Evolutionary conservation across 352 stramenopile species (phyloP).

Genomic region (Pythium brassicae): DNA sequence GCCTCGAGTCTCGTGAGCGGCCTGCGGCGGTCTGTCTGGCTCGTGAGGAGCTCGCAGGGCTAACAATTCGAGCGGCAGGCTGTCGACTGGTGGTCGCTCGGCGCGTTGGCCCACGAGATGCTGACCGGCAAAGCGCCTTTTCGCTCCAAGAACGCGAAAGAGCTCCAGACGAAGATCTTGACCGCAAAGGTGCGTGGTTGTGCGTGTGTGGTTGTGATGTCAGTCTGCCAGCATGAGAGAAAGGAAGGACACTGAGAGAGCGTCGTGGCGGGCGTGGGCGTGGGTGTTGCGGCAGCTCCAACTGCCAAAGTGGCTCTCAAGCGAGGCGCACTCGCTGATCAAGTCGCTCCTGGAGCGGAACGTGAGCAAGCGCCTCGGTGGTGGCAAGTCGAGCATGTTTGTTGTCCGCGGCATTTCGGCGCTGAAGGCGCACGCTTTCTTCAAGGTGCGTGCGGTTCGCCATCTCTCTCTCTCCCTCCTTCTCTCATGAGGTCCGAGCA

Average conservation of each 20-base stretch:
- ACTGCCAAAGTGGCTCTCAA: conserved; percentile 78
- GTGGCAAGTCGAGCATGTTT: conserved; percentile 96
- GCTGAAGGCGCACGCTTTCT: conserved; percentile 94
- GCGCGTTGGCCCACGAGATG: conserved; percentile 79
- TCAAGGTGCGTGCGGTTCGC: conserved; percentile 66
- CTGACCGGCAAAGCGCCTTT: conserved; percentile 71
- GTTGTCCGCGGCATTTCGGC: conserved; percentile 94
- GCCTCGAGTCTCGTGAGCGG: not conserved
- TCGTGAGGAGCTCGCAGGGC: not conserved
- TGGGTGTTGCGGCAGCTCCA: conserved; percentile 31
- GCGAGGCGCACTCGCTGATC: conserved; percentile 91
- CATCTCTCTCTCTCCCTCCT: too few relatives aligned
- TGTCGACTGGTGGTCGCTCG: conserved; percentile 84
- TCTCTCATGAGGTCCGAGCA: too few relatives aligned
- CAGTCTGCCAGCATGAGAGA: too few relatives aligned
- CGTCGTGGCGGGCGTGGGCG: not conserved
- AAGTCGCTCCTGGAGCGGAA: conserved; percentile 96
- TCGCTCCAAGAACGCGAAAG: conserved; percentile 60
- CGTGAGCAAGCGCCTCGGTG: conserved; percentile 92
- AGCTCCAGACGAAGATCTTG: conserved; percentile 76
- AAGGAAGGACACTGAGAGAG: too few relatives aligned
- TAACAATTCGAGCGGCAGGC: conserved; percentile 24
- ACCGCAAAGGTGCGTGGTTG: conserved; percentile 42
- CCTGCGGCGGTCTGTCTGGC: not conserved
- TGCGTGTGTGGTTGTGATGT: not conserved